Evolutionary conservation across 2,329 filamentous ascomycete genomes (phyloP), one percentile per base, ranked within the genome.

Genomic region (Hymenoscyphus scutula): DNA sequence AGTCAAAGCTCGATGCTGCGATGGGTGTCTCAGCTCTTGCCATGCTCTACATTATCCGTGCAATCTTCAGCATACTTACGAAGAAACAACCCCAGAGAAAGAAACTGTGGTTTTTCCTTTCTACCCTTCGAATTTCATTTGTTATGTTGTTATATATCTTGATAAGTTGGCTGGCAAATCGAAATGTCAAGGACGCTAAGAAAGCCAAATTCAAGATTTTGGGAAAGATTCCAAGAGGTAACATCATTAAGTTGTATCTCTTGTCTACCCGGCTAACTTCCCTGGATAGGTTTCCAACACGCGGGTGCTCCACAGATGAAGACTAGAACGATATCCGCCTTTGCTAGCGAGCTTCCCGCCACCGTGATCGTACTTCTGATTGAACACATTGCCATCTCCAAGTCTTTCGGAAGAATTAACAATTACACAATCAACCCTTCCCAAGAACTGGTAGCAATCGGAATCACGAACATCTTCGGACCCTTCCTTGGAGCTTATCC

Each of bases 361-460:
- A 89, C 90, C 0, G 88, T 97, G 58, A 96, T 98, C 68, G 93
- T 98, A 15, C 82, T 98, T 62, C 82, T 98, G 34, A 96, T 98
- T 64, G 95, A 98, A 77, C 94, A 98, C 74, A 97, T 98, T 70
- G 92, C 94, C 55, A 97, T 98, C 66, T 92, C 93, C 19, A 98
- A 98, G 76, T 97, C 94, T 0, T 98, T 98, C 69, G 95, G 95
- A 10, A 85, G 94, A 63, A 86, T 97, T 70, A 98, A 97, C 80
- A 96, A 97, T 78, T 98, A 98, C 77, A 89, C 86, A n/a, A 97
- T 98, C 74, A 88, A 97, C 70, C 93, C 95, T 0, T 97, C 94
- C 0, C 94, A 98, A 75, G 94, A 98, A 75, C 84, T 98, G 77
- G 91, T 98, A 54, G 94, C 92, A 27, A 97, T 98, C 67, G 94